A percentile compares a stretch with the other conserved stretches of the same genome.
These are phyloP conservation scores for Kappamyces sp. DNA, from an alignment of 192 early-diverging fungal genomes.

Conservation along the genomic window DNA sequence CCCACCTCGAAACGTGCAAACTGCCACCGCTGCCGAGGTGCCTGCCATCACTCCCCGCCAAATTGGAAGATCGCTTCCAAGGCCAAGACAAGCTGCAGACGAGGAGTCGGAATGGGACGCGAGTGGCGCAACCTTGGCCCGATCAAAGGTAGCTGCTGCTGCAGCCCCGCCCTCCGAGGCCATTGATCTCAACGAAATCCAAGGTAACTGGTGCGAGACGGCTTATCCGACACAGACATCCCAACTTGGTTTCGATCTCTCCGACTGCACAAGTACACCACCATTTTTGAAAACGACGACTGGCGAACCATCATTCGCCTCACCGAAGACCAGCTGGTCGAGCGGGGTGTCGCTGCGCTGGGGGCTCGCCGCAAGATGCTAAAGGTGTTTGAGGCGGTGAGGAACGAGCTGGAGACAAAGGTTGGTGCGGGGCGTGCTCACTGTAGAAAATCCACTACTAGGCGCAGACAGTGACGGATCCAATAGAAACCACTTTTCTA, in stretches of 20 bases:
- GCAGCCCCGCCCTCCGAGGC: neutral
- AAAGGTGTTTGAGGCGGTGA: conserved; percentile 88
- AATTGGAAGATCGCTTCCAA: conserved; percentile 8
- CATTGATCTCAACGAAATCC: neutral
- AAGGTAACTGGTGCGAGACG: neutral
- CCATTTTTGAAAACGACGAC: conserved; percentile 76
- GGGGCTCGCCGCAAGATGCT: conserved; percentile 95
- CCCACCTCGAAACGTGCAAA: too few relatives aligned
- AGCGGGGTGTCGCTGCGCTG: conserved; percentile 82
- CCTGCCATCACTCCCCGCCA: conserved; percentile 6
- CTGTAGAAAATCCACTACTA: too few relatives aligned
- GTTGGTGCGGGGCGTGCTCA: neutral
- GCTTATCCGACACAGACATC: conserved; percentile 58
- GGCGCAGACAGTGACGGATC: too few relatives aligned
- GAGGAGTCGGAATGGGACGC: conserved; percentile 49
- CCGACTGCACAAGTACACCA: conserved; percentile 93
- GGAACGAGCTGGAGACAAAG: conserved; percentile 31
- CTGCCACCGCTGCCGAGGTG: neutral
- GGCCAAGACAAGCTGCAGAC: conserved; percentile 1
- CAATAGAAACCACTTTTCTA: too few relatives aligned
- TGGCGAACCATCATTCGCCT: conserved; percentile 88
- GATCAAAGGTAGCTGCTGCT: conserved; percentile 52
- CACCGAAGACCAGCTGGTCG: conserved; percentile 72
- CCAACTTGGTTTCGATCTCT: conserved; percentile 87
- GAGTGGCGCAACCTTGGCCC: conserved; percentile 69